Conservation (phyloP, 176 grass and related monocot genomes). For the Echinochloa phyllopogon region DNA sequence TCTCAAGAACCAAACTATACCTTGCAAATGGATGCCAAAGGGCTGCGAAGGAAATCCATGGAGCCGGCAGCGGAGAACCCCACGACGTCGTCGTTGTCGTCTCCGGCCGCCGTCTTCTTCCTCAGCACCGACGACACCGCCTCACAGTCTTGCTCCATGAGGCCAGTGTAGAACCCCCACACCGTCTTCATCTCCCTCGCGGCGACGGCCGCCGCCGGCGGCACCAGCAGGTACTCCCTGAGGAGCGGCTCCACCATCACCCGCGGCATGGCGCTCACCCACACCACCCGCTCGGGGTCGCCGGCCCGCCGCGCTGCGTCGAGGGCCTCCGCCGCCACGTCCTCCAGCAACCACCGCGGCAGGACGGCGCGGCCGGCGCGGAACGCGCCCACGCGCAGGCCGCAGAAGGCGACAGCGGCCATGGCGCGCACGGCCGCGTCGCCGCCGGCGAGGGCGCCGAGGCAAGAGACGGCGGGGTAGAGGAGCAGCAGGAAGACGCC, state of each 20-base stretch:
- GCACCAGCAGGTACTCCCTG: slow-evolving; percentile 54
- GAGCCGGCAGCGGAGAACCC: slow-evolving; percentile 32
- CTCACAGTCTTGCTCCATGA: slow-evolving; percentile 37
- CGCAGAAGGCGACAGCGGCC: slow-evolving; percentile 64
- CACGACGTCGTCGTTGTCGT: slow-evolving; percentile 26
- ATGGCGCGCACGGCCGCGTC: slow-evolving; percentile 49
- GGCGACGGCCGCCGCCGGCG: slow-evolving; percentile 6
- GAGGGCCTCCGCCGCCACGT: slow-evolving; percentile 31
- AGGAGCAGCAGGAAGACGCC: slow-evolving; percentile 58
- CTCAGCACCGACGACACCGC: neutral
- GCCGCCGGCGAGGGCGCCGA: neutral
- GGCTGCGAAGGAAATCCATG: slow-evolving; percentile 23
- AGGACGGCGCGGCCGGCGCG: slow-evolving; percentile 62
- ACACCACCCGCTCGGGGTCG: slow-evolving; percentile 28
- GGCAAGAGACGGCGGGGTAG: slow-evolving; percentile 32
- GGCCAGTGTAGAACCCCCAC: slow-evolving; percentile 67
- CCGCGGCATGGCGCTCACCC: slow-evolving; percentile 48
- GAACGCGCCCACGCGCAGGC: slow-evolving; percentile 42
- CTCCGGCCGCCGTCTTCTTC: neutral
- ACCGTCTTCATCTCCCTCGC: slow-evolving; percentile 52
- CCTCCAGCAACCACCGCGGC: slow-evolving; percentile 66
- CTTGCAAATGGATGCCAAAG: slow-evolving; percentile 60
- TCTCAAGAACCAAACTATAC: neutral
- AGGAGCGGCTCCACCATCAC: slow-evolving; percentile 55
- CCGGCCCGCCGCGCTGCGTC: neutral